These are phyloP conservation scores for Ganoderma resinaceum DNA, from an alignment of 1,284 basidiomycete species.

Conservation along the genomic window DNA sequence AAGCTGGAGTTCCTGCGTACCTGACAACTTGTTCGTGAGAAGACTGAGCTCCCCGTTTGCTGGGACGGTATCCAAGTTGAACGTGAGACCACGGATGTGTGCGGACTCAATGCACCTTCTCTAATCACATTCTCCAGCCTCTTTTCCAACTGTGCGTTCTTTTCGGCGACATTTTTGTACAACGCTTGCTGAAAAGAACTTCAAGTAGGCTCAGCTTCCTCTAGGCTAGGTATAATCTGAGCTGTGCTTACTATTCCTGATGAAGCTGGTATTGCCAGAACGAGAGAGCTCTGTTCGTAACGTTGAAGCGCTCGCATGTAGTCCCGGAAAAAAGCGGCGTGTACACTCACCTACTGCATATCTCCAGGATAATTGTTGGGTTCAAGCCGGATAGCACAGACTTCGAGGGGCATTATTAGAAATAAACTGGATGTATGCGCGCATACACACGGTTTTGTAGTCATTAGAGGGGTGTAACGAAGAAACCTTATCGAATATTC, in stretches of 20 bases:
- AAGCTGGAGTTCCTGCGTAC: conserved; percentile 43
- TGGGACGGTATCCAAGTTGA: conserved; percentile 35
- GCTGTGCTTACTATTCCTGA: conserved; percentile 70
- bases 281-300: conserved; percentile 65
- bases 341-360: conserved; percentile 69
- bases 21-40: conserved; percentile 68
- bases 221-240: not conserved
- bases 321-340: not conserved
- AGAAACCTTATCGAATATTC: conserved; percentile 58
- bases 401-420: conserved; percentile 45
- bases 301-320: conserved; percentile 4
- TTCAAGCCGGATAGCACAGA: conserved; percentile 84
- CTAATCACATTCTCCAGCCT: conserved; percentile 81
- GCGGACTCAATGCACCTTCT: conserved; percentile 60
- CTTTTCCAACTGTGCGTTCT: conserved; percentile 80
- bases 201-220: not conserved
- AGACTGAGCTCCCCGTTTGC: conserved; percentile 82
- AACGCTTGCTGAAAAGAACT: conserved; percentile 86
- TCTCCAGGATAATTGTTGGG: conserved; percentile 77
- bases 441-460: conserved; percentile 74
- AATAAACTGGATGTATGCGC: conserved; percentile 26
- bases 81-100: not conserved
- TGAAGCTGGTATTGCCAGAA: conserved; percentile 91
- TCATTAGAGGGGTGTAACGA: conserved; percentile 84
- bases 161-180: conserved; percentile 79